Evolutionary conservation across 1,284 basidiomycete genomes (phyloP).

Genomic region (Fomitopsis betulina): DNA sequence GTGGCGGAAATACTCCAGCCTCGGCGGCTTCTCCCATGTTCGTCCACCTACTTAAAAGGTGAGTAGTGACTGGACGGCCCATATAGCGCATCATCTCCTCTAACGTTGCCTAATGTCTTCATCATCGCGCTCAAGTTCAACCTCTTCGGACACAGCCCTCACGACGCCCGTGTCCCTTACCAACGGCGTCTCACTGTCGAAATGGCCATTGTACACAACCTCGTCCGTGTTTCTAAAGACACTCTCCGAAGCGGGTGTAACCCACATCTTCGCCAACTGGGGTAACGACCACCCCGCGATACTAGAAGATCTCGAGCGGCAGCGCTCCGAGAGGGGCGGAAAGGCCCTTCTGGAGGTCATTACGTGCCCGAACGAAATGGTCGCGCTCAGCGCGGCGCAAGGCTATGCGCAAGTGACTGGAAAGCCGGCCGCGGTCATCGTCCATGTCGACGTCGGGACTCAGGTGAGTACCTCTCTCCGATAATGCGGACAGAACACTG

Average conservation of each 20-base stretch:
- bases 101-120: not conserved
- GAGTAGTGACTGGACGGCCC: not conserved
- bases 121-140: not conserved
- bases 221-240: conserved; percentile 56
- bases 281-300: conserved; percentile 70
- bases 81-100: not conserved
- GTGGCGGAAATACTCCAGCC: not conserved
- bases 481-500: not conserved
- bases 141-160: not conserved
- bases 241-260: conserved; percentile 57
- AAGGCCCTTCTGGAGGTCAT: conserved; percentile 45
- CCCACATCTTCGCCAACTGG: conserved; percentile 72
- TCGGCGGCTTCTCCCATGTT: not conserved
- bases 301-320: conserved; percentile 60
- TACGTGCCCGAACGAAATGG: conserved; percentile 74
- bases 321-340: conserved; percentile 36
- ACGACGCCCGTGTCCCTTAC: not conserved
- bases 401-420: conserved; percentile 64
- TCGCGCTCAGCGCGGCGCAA: conserved; percentile 66
- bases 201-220: conserved; percentile 42
- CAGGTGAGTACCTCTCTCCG: conserved; percentile 37
- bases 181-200: not conserved
- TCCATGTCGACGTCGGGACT: conserved; percentile 72
- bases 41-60: not conserved
- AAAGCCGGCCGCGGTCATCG: conserved; percentile 63